Base-by-base conservation (phyloP, 331 rosid species). In the Quercus phellos region DNA sequence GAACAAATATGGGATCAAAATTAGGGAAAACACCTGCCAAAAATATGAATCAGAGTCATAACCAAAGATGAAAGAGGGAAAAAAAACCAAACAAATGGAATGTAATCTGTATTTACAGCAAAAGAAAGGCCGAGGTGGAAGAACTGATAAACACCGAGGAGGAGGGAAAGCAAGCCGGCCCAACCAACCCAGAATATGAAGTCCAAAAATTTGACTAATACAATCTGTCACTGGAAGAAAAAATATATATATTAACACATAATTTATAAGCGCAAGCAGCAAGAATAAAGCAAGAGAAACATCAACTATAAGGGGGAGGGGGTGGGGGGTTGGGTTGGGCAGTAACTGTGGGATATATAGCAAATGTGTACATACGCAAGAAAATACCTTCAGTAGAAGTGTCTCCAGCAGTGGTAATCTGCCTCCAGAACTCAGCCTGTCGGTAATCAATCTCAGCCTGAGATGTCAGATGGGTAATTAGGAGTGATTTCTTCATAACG, bases 121-220 rank as follows among this genome's bases (percentile, higher is more conserved):
- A 46, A 70, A 75, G 72, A 81, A 32, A n/a, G 82, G 88, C 73
- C 30, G 55, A 8, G 86, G 21, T 59, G 53, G n/a, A 58, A 82
- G 76, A 38, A 43, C 24, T 18, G 72, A 74, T 75, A 90, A 77
- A 77, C 84, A 59, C 21, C 68, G 72, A 66, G 82, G 50, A 43
- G 90, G 89, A 68, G 71, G 26, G 81, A 81, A 90, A 66, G 82
- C 74, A 72, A 88, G 89, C 73, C 82, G 77, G 50, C 89, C 94
- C 80, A 77, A 78, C 89, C 89, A 90, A 63, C 85, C 87, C 55
- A 55, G 4, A 16, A 60, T 58, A 29, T 12, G 73, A 58, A 32
- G 29, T 51, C 68, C 38, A 13, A 59, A 3, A 4, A 81, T 6
- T 61, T 76, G 77, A 51, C 29, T n/a, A 5, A 19, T 22, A 51